Evolutionary conservation across 2,329 filamentous ascomycete genomes (phyloP).

Genomic region (Ascochyta fabae): DNA sequence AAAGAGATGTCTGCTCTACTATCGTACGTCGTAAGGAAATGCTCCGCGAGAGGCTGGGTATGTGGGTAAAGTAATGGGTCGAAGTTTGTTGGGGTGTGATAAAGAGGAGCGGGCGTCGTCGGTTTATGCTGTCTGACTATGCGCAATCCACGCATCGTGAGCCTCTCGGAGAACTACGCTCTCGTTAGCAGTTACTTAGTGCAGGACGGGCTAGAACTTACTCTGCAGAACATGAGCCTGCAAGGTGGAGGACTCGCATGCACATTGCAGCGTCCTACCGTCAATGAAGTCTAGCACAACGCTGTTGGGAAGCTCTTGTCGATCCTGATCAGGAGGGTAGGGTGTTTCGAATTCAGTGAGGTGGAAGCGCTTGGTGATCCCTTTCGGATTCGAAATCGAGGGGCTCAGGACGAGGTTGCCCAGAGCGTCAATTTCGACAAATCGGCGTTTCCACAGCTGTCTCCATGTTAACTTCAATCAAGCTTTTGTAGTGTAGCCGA

Average conservation of each 20-base stretch:
- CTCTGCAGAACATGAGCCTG: conserved; percentile 48
- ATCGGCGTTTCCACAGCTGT: conserved; percentile 89
- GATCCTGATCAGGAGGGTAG: conserved; percentile 84
- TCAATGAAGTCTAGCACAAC: conserved; percentile 68
- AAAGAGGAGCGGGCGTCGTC: not conserved
- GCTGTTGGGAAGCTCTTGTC: conserved; percentile 91
- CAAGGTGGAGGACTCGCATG: conserved; percentile 49
- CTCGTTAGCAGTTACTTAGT: conserved; percentile 19
- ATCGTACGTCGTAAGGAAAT: conserved; percentile 20
- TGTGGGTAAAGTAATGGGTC: not conserved
- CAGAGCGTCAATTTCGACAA: conserved; percentile 81
- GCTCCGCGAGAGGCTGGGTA: conserved; percentile 11
- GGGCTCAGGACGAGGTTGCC: conserved; percentile 83
- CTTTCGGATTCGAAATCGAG: conserved; percentile 67
- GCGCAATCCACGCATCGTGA: conserved; percentile 47
- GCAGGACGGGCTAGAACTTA: conserved; percentile 21
- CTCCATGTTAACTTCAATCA: conserved; percentile 7
- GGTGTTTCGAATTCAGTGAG: conserved; percentile 82
- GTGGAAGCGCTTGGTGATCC: conserved; percentile 79
- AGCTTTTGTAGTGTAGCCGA: not conserved
- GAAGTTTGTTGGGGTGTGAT: conserved; percentile 2
- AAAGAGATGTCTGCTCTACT: conserved; percentile 17
- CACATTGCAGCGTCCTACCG: conserved; percentile 68
- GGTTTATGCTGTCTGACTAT: conserved; percentile 33
- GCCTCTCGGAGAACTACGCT: conserved; percentile 44